Conservation (phyloP, 2,329 filamentous ascomycete species). For the Aspergillus felis region DNA sequence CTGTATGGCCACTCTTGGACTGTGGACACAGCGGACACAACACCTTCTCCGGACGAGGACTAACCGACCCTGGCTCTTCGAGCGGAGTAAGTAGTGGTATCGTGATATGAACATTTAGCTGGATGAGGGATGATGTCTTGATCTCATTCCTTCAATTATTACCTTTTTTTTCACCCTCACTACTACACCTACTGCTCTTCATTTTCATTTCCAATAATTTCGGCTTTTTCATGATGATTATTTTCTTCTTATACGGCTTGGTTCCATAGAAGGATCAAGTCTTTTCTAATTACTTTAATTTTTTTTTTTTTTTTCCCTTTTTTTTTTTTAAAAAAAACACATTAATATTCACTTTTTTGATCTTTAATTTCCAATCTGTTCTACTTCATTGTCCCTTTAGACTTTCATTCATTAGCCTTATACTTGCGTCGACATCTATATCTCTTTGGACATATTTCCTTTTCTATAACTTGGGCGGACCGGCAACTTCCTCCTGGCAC, state of each 20-base stretch:
- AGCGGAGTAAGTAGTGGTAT: slow-evolving; percentile 15
- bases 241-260: slow-evolving; percentile 2
- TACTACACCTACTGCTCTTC: slow-evolving; percentile 5
- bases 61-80: slow-evolving; percentile 26
- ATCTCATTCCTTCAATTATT: slow-evolving; percentile 28
- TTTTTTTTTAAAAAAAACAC: not conserved
- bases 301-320: slow-evolving; percentile 21
- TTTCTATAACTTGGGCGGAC: slow-evolving; percentile 18
- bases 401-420: slow-evolving; percentile 3
- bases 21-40: slow-evolving; percentile 4
- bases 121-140: slow-evolving; percentile 34
- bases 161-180: slow-evolving; percentile 7
- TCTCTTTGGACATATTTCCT: slow-evolving; percentile 6
- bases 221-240: slow-evolving; percentile 9
- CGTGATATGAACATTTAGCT: slow-evolving; percentile 20
- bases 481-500: slow-evolving; percentile 8
- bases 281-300: not conserved
- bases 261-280: not conserved
- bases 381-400: slow-evolving; percentile 37
- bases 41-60: slow-evolving; percentile 29
- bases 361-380: not conserved
- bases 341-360: not conserved
- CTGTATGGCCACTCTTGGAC: slow-evolving; percentile 15
- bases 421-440: not conserved
- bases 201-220: slow-evolving; percentile 34